Evolutionary conservation across 192 early-diverging fungal genomes (phyloP).

Genomic region (Backusella australiensis): DNA sequence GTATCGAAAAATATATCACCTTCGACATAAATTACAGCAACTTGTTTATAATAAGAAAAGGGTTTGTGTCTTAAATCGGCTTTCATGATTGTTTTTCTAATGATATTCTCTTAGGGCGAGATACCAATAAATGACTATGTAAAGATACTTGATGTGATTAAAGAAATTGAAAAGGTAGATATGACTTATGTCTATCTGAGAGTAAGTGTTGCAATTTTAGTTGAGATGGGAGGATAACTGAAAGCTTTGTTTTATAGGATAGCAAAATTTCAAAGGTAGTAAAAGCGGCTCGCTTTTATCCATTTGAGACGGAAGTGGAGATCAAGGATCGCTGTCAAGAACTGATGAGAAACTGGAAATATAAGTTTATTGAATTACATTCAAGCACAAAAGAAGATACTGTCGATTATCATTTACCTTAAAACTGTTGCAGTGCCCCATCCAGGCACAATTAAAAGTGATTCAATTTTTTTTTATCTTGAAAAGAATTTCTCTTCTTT

Average conservation of each 20-base stretch:
- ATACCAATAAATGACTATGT: constrained; percentile 29
- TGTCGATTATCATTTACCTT: neutral
- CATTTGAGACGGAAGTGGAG: constrained; percentile 21
- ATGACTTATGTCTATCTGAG: constrained; percentile 27
- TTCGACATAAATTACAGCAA: constrained; percentile 29
- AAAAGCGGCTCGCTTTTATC: constrained; percentile 25
- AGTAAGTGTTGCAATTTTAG: constrained; percentile 7
- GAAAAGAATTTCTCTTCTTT: neutral
- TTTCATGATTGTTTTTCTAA: neutral
- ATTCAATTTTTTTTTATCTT: neutral
- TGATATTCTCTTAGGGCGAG: constrained; percentile 11
- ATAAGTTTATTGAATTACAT: constrained; percentile 7
- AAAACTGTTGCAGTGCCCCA: too few species aligned
- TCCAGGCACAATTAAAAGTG: neutral
- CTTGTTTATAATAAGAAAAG: constrained; percentile 32
- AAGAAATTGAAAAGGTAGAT: constrained; percentile 28
- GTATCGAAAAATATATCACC: constrained; percentile 26
- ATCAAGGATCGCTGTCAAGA: constrained; percentile 25
- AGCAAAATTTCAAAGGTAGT: constrained; percentile 39
- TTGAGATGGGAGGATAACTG: neutral
- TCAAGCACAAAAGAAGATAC: neutral
- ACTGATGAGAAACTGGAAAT: constrained; percentile 30
- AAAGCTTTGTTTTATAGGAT: constrained; percentile 10
- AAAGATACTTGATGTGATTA: constrained; percentile 19
- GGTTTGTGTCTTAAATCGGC: neutral